Evolutionary conservation across 352 stramenopile genomes (phyloP).

Genomic region (Phytopythium vexans): DNA sequence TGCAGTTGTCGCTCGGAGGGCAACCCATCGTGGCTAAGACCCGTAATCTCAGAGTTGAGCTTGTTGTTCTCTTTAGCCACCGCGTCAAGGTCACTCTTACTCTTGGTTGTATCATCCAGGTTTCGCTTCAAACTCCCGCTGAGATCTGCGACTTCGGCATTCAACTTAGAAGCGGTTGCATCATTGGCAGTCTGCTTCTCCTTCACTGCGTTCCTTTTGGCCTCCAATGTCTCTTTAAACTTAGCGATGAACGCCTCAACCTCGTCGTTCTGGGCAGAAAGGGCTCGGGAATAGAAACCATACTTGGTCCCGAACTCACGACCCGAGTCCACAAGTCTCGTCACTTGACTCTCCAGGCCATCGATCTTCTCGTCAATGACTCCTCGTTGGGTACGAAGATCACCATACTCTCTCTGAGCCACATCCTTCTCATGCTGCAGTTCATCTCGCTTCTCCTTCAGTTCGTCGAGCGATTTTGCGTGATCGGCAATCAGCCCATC

Average conservation of each 20-base stretch:
- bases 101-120: slow-evolving; percentile 36
- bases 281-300: slow-evolving; percentile 41
- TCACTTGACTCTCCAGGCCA: slow-evolving; percentile 29
- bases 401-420: slow-evolving; percentile 28
- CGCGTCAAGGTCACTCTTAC: slow-evolving; percentile 37
- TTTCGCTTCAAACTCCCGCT: slow-evolving; percentile 19
- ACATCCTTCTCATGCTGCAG: slow-evolving; percentile 24
- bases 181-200: slow-evolving; percentile 35
- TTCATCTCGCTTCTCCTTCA: slow-evolving; percentile 32
- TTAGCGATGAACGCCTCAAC: slow-evolving; percentile 45
- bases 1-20: slow-evolving; percentile 48
- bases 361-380: slow-evolving; percentile 54
- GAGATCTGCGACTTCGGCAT: slow-evolving; percentile 40
- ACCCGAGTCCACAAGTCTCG: slow-evolving; percentile 42
- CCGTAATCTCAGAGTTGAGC: slow-evolving; percentile 34
- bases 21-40: slow-evolving; percentile 27
- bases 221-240: slow-evolving; percentile 40
- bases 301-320: slow-evolving; percentile 52
- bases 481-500: slow-evolving; percentile 51
- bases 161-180: slow-evolving; percentile 42
- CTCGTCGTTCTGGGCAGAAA: slow-evolving; percentile 54
- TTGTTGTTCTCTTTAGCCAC: slow-evolving; percentile 42
- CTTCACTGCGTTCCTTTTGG: slow-evolving; percentile 39
- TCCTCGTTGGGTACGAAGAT: slow-evolving; percentile 34
- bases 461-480: slow-evolving; percentile 16